Percentiles rank a stretch among this genome's conserved stretches.
phyloP scores from a whole-genome alignment of 2,329 filamentous ascomycete genomes.

The Lachnellula subtilissima region DNA sequence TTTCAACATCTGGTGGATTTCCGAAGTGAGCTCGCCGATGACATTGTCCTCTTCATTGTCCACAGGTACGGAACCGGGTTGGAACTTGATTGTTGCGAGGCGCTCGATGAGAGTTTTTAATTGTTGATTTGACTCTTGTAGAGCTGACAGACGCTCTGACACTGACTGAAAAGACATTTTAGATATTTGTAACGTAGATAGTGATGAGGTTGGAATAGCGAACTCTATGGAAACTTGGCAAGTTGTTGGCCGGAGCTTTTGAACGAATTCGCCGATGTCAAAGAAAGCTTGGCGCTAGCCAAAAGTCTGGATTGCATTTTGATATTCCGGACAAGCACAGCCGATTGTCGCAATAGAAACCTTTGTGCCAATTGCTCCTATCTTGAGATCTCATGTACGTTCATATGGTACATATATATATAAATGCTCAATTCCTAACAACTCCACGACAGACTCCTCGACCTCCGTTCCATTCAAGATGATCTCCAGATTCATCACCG shows the following conservation, averaged over 20 bases:
- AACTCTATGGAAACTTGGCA: conserved; percentile 7
- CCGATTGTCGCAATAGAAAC: conserved; percentile 1
- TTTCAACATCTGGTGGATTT: conserved; percentile 74
- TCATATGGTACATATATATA: not conserved
- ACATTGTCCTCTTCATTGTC: conserved; percentile 41
- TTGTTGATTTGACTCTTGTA: conserved; percentile 58
- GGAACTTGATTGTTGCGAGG: conserved; percentile 53
- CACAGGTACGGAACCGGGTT: conserved; percentile 52
- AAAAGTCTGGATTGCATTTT: conserved; percentile 2
- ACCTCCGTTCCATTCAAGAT: conserved; percentile 42
- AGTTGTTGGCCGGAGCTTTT: conserved; percentile 1
- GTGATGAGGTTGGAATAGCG: not conserved
- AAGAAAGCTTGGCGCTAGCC: not conserved
- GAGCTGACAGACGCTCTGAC: conserved; percentile 53
- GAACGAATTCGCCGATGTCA: conserved; percentile 11
- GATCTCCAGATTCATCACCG: conserved; percentile 83
- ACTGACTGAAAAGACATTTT: conserved; percentile 57
- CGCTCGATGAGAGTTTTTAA: conserved; percentile 55
- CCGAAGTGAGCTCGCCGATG: conserved; percentile 68
- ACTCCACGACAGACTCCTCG: not conserved
- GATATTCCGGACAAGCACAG: not conserved
- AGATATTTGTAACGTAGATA: not conserved
- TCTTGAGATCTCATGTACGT: not conserved
- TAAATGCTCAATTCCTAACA: not conserved
- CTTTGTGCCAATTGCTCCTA: not conserved